A percentile compares a stretch with the other conserved stretches of the same genome.
These are phyloP conservation scores for Russula earlei DNA, from an alignment of 768 basidiomycete species.

Conservation along the genomic window DNA sequence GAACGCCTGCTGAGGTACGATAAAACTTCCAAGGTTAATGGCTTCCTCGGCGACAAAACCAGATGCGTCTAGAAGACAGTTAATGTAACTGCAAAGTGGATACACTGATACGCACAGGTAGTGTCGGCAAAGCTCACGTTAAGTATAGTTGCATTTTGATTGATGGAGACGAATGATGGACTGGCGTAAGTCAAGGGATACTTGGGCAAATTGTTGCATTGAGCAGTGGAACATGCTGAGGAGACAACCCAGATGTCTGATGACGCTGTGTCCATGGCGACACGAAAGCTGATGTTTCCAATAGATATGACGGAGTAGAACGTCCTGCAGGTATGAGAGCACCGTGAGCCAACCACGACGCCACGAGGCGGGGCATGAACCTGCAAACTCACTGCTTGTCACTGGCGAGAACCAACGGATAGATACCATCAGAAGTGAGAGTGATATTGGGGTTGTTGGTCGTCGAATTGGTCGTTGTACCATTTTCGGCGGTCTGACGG, in stretches of 20 bases:
- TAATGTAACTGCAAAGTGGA: neutral
- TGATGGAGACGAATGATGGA: constrained; percentile 52
- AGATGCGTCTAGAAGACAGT: constrained; percentile 38
- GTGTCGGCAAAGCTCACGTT: constrained; percentile 55
- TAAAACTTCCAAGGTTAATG: constrained; percentile 50
- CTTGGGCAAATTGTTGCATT: constrained; percentile 51
- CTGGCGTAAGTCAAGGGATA: constrained; percentile 64
- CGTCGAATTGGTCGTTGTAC: constrained; percentile 1
- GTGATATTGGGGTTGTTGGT: neutral
- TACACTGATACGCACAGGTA: constrained; percentile 42
- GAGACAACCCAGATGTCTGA: constrained; percentile 65
- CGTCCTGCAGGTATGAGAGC: constrained; percentile 34
- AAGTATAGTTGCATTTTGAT: constrained; percentile 53
- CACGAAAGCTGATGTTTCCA: constrained; percentile 57
- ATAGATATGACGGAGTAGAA: constrained; percentile 54
- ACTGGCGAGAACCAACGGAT: constrained; percentile 13
- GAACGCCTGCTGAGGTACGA: constrained; percentile 51
- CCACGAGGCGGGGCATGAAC: neutral
- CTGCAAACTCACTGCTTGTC: constrained; percentile 15
- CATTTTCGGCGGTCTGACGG: constrained; percentile 9
- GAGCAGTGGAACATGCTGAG: constrained; percentile 45
- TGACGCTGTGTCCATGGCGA: constrained; percentile 67
- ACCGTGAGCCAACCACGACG: no score
- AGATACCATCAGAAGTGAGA: neutral
- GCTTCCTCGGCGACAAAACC: constrained; percentile 67